Evolutionary conservation across 2,329 filamentous ascomycete species (phyloP).

Genomic region (Didymella arachidicola): DNA sequence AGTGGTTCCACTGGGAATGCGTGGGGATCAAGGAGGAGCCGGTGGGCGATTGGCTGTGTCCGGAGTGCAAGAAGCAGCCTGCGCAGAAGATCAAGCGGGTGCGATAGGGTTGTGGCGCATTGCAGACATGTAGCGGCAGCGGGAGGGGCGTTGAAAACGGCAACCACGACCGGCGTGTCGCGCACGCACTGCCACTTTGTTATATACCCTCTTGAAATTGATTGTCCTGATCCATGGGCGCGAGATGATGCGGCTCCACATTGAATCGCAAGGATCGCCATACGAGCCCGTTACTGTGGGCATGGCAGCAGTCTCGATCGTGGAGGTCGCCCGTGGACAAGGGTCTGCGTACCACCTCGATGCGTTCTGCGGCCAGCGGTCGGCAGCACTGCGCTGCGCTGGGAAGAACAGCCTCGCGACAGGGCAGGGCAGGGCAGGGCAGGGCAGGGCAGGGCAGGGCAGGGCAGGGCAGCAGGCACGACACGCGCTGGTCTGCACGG

Average conservation of each 20-base stretch:
- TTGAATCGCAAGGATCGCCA: conserved; percentile 16
- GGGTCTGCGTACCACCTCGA: conserved; percentile 11
- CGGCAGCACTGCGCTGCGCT: conserved; percentile 1
- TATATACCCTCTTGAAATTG: conserved; percentile 21
- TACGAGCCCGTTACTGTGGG: conserved; percentile 10
- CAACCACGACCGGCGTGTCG: conserved; percentile 12
- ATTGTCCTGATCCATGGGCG: background rate
- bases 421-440: too few relatives aligned
- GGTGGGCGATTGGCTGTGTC: conserved; percentile 60
- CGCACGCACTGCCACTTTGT: conserved; percentile 6
- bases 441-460: too few relatives aligned
- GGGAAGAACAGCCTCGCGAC: background rate
- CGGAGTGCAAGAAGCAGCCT: conserved; percentile 51
- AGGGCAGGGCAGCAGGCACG: background rate
- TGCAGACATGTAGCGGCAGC: conserved; percentile 16
- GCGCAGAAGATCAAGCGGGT: conserved; percentile 52
- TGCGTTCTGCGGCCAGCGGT: background rate
- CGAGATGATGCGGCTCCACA: conserved; percentile 14
- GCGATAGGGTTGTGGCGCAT: conserved; percentile 31
- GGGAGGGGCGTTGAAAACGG: conserved; percentile 27
- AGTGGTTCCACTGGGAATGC: conserved; percentile 86
- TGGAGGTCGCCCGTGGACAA: conserved; percentile 10
- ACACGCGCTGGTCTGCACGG: conserved; percentile 4
- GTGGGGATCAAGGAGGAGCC: conserved; percentile 60
- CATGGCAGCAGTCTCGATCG: conserved; percentile 17